Evolutionary conservation across 2,329 filamentous ascomycete species (phyloP).

Genomic region (Colletotrichum agaves): DNA sequence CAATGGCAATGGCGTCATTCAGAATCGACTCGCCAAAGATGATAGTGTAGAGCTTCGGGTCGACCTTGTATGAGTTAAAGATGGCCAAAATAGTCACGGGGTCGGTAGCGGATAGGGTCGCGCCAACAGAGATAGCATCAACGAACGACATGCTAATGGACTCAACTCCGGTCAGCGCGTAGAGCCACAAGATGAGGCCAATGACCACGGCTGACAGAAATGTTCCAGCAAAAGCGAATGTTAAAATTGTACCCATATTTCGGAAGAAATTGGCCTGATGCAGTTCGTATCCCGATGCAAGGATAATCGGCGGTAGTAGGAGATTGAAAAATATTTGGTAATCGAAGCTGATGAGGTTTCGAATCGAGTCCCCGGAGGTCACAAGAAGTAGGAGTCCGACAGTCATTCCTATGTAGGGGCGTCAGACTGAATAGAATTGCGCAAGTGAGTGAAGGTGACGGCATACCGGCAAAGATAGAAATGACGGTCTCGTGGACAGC

Average conservation of each 20-base stretch:
- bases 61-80: slow-evolving; percentile 99
- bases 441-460: not conserved
- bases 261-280: slow-evolving; percentile 99
- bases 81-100: slow-evolving; percentile 98
- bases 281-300: slow-evolving; percentile 95
- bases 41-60: slow-evolving; percentile 97
- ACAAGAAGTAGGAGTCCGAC: slow-evolving; percentile 90
- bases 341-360: slow-evolving; percentile 93
- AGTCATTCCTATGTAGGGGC: slow-evolving; percentile 78
- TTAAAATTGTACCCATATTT: slow-evolving; percentile 96
- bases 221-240: slow-evolving; percentile 96
- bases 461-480: slow-evolving; percentile 91
- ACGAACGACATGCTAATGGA: slow-evolving; percentile 89
- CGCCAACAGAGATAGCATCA: slow-evolving; percentile 95
- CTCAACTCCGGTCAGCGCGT: slow-evolving; percentile 87
- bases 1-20: slow-evolving; percentile 98
- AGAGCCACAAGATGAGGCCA: slow-evolving; percentile 87
- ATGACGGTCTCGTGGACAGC: slow-evolving; percentile 98
- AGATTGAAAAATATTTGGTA: slow-evolving; percentile 99
- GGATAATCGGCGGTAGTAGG: slow-evolving; percentile 96
- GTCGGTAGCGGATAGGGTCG: slow-evolving; percentile 95
- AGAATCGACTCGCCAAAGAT: slow-evolving; percentile 99
- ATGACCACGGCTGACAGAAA: slow-evolving; percentile 98
- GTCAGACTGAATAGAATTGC: not conserved
- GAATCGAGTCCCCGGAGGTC: slow-evolving; percentile 83